Percentiles rank a stretch among this genome's conserved stretches.
These are phyloP conservation scores for Dictyostelium firmibasis DNA, from an alignment of 78 protist genomes.

Conservation along the genomic window DNA sequence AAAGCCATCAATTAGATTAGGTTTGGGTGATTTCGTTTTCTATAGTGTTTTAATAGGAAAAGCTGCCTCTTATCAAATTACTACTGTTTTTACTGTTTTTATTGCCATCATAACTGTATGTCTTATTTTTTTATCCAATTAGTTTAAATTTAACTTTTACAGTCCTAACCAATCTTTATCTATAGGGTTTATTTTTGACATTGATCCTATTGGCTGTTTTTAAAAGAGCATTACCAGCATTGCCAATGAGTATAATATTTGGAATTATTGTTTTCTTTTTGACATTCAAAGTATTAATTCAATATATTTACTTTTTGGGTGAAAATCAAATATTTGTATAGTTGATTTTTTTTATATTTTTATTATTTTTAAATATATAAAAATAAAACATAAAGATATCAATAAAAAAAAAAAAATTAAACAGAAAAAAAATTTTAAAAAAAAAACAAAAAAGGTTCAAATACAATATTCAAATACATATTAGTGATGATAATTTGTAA, in stretches of 20 bases:
- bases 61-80: constrained; percentile 81
- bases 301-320: constrained; percentile 69
- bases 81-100: constrained; percentile 87
- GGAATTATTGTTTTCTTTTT: constrained; percentile 92
- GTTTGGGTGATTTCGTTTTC: constrained; percentile 98
- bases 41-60: constrained; percentile 95
- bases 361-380: not conserved
- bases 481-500: not conserved
- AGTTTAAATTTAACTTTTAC: no score
- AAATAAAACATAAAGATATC: not conserved
- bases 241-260: constrained; percentile 94
- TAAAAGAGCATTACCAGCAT: constrained; percentile 96
- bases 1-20: constrained; percentile 89
- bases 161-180: not conserved
- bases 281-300: constrained; percentile 79
- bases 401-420: not conserved
- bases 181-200: constrained; percentile 90
- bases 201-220: constrained; percentile 87
- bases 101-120: constrained; percentile 90
- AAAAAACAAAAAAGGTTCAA: not conserved
- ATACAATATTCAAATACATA: not conserved
- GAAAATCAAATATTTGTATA: constrained; percentile 36
- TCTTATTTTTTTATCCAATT: not conserved
- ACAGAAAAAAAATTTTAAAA: not conserved
- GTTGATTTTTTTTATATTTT: not conserved